Base-by-base conservation (phyloP, 352 stramenopile species). In the Pythium guiyangense region DNA sequence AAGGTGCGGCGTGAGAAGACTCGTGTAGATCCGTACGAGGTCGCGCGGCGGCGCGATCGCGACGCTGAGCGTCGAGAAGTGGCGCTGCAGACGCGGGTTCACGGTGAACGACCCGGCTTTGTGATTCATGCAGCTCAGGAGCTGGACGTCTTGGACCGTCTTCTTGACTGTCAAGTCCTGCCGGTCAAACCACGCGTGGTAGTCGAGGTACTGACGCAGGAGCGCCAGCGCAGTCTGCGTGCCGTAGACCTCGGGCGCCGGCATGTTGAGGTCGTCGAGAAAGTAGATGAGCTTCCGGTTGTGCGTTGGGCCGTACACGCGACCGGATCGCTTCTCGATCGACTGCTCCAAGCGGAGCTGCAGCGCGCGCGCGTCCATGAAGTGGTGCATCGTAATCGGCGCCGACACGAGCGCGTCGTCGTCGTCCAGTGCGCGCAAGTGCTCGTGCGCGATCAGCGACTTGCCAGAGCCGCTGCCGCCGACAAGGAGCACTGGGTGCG, bases 181-280 rank as follows among this genome's bases (percentile, higher is more conserved):
- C 0, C 91, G 85, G 57, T 98, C 92, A 54, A 93, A 98, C 90
- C 90, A 97, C 20, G 81, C 77, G 14, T 73, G 71, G 55, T 97
- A 97, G 57, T 98, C 92, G 71, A 97, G 94, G 61, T 86, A 94
- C 63, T 97, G 91, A 3, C 92, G 75, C 39, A 98, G 53, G 17
- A 98, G 66, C 1, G 88, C 90, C 8, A 97, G 75, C 0, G 91
- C 74, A 0, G 91, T 96, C 54, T 98, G 92, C 2, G 90, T 97
- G 9, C 89, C 90, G 58, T 96, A 97, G 35, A 76, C 63, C 56
- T 97, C 90, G 0, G 89, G 69, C 22, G 73, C 77, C 3, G 90
- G 86, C 85, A 97, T 94, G 59, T 97, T 97, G 15, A 97, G 53
- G 52, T 97, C 89, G 58, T 97, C 89, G 1, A 97, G 62, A 47